Evolutionary conservation across 768 basidiomycete genomes (phyloP).

Genomic region (Mycena epipterygia): DNA sequence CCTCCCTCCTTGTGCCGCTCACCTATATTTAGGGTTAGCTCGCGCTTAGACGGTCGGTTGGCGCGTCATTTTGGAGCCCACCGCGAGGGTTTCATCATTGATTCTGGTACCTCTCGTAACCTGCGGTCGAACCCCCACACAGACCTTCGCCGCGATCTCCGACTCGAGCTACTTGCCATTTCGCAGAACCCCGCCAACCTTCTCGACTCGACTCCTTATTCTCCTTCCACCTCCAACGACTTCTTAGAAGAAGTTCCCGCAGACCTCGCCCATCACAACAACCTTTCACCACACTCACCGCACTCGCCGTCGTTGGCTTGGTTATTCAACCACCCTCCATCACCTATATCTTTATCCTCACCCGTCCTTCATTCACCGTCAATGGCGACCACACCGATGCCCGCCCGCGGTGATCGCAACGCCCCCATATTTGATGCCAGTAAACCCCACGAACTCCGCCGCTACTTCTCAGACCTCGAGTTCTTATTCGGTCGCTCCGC

Average conservation of each 20-base stretch:
- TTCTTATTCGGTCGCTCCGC: slow-evolving; percentile 3
- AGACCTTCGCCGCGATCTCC: neutral
- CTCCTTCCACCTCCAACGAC: neutral
- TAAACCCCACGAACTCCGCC: slow-evolving; percentile 33
- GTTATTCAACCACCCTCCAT: slow-evolving; percentile 11
- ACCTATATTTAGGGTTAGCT: too few species aligned
- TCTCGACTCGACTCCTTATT: neutral
- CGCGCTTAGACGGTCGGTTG: slow-evolving; percentile 1
- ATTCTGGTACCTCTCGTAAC: neutral
- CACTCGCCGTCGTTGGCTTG: neutral
- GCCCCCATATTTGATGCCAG: slow-evolving; percentile 36
- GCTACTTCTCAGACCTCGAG: slow-evolving; percentile 38
- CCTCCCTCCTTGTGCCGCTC: neutral
- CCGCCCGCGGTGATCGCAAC: slow-evolving; percentile 30
- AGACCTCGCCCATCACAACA: slow-evolving; percentile 7
- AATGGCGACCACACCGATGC: slow-evolving; percentile 32
- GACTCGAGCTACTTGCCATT: slow-evolving; percentile 1
- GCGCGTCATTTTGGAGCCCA: slow-evolving; percentile 18
- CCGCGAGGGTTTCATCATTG: slow-evolving; percentile 18
- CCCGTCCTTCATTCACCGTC: neutral
- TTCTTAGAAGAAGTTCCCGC: neutral
- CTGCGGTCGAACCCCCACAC: neutral
- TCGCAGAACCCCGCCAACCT: slow-evolving; percentile 9
- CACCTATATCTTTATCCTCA: slow-evolving; percentile 14
- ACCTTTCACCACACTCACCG: slow-evolving; percentile 7